Base-by-base conservation (phyloP, 148 eudicot species). In the Rhododendron henanense region DNA sequence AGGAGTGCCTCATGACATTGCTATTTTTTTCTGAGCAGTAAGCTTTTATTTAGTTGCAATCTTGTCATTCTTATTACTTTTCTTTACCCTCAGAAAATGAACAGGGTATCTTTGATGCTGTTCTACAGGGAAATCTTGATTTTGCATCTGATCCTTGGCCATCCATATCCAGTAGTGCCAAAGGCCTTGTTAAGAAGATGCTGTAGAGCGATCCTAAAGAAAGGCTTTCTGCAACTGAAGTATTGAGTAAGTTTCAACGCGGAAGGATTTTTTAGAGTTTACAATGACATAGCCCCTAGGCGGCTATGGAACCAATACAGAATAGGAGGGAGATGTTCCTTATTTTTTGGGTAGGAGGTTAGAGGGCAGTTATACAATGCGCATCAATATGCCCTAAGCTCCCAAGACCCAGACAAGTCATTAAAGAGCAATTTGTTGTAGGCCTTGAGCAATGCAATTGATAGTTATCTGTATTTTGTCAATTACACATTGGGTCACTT, bases 111-210 rank as follows among this genome's bases (percentile, higher is more conserved):
- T 97, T 97, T 87, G 98, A 95, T 90, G 88, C 95, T 75, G 85
- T 97, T 88, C 88, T 93, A 41, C 92, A 94, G 50, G 99, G 98
- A 41, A 91, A 92, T 88, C 94, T 95, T 85, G 99, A 97, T 91
- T 97, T 97, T 84, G 79, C 91, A 51, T 93, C 98, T 85, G 93
- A 93, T 75, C 99, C 99, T 74, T 97, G 99, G 99, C 99, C 99
- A 86, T 91, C 98, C 59, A 92, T 96, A 87, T 93, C 99, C 71
- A 93, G 88, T 89, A 95, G 97, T 87, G 99, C 98, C 84, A 96
- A 93, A 91, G 98, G 95, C 85, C 97, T 96, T 55, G 97, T 95
- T 83, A 96, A 93, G 90, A 94, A 92, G 93, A 96, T 96, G 99
- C 90, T 96, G 81, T 87, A 87, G 74, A 89, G 90, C 83, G 99